A percentile compares a stretch with the other conserved stretches of the same genome.
Conservation (phyloP, 2,329 filamentous ascomycete species). For the Microdochium paspali region DNA sequence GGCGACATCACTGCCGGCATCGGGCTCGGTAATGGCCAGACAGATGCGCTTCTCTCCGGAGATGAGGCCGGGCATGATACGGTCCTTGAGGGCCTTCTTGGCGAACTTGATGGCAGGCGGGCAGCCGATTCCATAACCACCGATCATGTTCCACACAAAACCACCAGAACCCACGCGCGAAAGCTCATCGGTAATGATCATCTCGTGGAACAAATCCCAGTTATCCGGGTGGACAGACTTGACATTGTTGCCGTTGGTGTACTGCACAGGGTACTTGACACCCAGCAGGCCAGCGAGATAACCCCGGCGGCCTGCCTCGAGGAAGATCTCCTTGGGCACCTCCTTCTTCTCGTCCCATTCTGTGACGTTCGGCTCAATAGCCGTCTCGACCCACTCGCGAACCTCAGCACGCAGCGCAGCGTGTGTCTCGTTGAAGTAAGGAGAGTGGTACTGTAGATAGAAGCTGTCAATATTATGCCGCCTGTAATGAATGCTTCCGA, state of each 20-base stretch:
- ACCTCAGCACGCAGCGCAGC: slow-evolving; percentile 84
- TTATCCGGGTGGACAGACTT: slow-evolving; percentile 75
- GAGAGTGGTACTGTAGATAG: slow-evolving; percentile 74
- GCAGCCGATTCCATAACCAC: slow-evolving; percentile 91
- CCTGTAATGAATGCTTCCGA: slow-evolving; percentile 2
- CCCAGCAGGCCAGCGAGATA: slow-evolving; percentile 91
- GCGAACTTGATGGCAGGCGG: slow-evolving; percentile 90
- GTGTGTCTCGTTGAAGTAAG: slow-evolving; percentile 93
- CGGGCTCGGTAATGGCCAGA: slow-evolving; percentile 92
- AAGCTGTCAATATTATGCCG: neutral
- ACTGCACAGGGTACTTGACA: slow-evolving; percentile 68
- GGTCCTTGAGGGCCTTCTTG: slow-evolving; percentile 72
- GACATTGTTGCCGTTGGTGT: slow-evolving; percentile 56
- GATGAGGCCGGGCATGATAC: slow-evolving; percentile 81
- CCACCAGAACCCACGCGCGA: slow-evolving; percentile 83
- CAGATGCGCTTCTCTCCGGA: slow-evolving; percentile 95
- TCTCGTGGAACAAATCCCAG: slow-evolving; percentile 98
- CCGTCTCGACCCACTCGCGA: slow-evolving; percentile 81
- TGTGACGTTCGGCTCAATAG: slow-evolving; percentile 82
- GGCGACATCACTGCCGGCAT: slow-evolving; percentile 90
- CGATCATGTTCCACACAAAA: slow-evolving; percentile 93
- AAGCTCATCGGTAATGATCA: slow-evolving; percentile 90
- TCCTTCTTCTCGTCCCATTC: slow-evolving; percentile 97
- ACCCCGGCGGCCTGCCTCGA: slow-evolving; percentile 86
- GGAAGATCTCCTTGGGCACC: slow-evolving; percentile 84